phyloP scores from a whole-genome alignment of 1,139 yeast genomes.

The Geotrichum candidum region DNA sequence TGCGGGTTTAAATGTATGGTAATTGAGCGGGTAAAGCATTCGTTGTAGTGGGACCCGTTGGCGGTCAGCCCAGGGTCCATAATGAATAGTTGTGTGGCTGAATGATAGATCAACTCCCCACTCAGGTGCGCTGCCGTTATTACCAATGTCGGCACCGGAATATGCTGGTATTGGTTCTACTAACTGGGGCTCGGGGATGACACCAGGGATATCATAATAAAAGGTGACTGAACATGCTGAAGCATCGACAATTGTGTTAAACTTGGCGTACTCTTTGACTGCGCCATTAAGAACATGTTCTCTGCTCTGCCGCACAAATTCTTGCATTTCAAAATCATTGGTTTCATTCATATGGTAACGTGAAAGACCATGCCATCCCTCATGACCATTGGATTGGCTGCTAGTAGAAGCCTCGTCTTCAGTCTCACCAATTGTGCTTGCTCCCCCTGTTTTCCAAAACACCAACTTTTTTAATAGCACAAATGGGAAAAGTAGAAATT shows the following conservation, averaged over 20 bases:
- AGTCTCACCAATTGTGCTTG: neutral
- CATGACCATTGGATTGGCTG: neutral
- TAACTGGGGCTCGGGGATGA: conserved; percentile 38
- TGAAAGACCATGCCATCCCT: conserved; percentile 36
- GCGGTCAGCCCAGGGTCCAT: conserved; percentile 95
- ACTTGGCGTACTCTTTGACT: conserved; percentile 70
- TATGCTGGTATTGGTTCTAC: conserved; percentile 17
- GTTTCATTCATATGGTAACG: conserved; percentile 31
- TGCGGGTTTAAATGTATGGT: conserved; percentile 52
- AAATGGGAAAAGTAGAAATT: neutral
- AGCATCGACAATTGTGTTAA: conserved; percentile 66
- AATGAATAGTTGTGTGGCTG: conserved; percentile 61
- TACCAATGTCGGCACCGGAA: conserved; percentile 46
- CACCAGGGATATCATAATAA: conserved; percentile 68
- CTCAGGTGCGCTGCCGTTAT: conserved; percentile 52
- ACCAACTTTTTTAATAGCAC: neutral
- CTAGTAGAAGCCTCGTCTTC: neutral
- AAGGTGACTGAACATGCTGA: conserved; percentile 49
- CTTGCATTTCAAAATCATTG: conserved; percentile 10
- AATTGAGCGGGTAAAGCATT: conserved; percentile 61
- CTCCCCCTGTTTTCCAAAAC: neutral
- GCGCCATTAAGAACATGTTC: conserved; percentile 34
- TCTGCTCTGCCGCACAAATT: conserved; percentile 6
- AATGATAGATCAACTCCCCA: conserved; percentile 59
- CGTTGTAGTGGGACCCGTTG: conserved; percentile 64